Evolutionary conservation across 192 early-diverging fungal species (phyloP).

Genomic region (Radiomyces spectabilis): DNA sequence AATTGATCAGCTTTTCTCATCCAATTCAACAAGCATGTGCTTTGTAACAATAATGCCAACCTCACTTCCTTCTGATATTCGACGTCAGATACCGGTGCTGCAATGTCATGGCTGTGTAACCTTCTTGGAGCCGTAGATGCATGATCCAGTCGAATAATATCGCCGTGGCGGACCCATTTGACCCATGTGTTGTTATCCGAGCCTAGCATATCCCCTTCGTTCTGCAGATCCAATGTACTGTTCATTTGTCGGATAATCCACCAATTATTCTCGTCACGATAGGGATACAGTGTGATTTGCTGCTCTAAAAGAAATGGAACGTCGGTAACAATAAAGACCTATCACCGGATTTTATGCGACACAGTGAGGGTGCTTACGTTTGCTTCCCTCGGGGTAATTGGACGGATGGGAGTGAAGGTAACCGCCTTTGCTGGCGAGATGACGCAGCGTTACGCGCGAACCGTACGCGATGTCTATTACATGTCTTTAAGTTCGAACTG

Average conservation of each 20-base stretch:
- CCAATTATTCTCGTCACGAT: not conserved
- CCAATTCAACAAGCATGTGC: too few species aligned
- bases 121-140: constrained; percentile 42
- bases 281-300: not conserved
- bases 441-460: constrained; percentile 53
- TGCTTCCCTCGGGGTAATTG: constrained; percentile 62
- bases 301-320: too few species aligned
- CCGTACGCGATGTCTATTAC: constrained; percentile 55
- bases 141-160: constrained; percentile 73
- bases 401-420: constrained; percentile 68
- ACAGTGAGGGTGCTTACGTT: constrained; percentile 52
- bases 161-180: constrained; percentile 56
- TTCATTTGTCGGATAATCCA: constrained; percentile 44
- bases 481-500: not conserved
- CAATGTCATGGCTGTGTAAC: constrained; percentile 69
- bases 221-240: constrained; percentile 5
- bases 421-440: constrained; percentile 65
- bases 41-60: constrained; percentile 3
- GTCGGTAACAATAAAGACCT: too few species aligned
- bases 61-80: constrained; percentile 73
- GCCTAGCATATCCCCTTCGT: not conserved
- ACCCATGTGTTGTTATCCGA: constrained; percentile 26
- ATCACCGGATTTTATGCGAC: constrained; percentile 87
- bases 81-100: constrained; percentile 56
- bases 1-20: not conserved